phyloP scores from a whole-genome alignment of 768 basidiomycete genomes.

The Boletales sp. region DNA sequence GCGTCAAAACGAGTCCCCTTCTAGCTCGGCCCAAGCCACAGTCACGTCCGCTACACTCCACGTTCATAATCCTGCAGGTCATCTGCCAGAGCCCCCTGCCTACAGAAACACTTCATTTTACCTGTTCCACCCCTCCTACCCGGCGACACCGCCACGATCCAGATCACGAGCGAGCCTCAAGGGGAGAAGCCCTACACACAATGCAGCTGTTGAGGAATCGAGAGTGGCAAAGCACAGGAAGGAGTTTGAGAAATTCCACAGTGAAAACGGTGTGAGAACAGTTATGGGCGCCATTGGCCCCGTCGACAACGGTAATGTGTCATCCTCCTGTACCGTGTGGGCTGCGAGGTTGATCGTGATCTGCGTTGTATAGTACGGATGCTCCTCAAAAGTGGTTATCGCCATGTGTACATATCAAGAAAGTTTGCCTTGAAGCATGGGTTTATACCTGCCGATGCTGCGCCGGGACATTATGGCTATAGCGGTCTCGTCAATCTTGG shows the following conservation, averaged over 20 bases:
- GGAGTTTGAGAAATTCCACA: constrained; percentile 83
- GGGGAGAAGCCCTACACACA: constrained; percentile 36
- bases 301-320: constrained; percentile 66
- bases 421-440: constrained; percentile 86
- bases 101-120: constrained; percentile 75
- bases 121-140: constrained; percentile 40
- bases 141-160: constrained; percentile 27
- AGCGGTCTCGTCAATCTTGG: constrained; percentile 84
- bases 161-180: constrained; percentile 37
- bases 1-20: constrained; percentile 48
- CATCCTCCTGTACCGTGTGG: constrained; percentile 14
- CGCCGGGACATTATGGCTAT: constrained; percentile 93
- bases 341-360: neutral
- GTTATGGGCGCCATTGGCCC: constrained; percentile 89
- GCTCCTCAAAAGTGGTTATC: constrained; percentile 88
- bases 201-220: constrained; percentile 32
- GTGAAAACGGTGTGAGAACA: constrained; percentile 90
- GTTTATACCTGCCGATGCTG: constrained; percentile 84
- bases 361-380: constrained; percentile 62
- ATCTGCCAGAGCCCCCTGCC: constrained; percentile 56
- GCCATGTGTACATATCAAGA: constrained; percentile 93
- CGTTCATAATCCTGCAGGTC: constrained; percentile 55
- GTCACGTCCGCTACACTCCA: constrained; percentile 43
- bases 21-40: constrained; percentile 16
- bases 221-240: constrained; percentile 63